Percentiles rank a stretch among this genome's conserved stretches.
Conservation (phyloP, 768 basidiomycete genomes). For the Neoboletus subvelutipes region DNA sequence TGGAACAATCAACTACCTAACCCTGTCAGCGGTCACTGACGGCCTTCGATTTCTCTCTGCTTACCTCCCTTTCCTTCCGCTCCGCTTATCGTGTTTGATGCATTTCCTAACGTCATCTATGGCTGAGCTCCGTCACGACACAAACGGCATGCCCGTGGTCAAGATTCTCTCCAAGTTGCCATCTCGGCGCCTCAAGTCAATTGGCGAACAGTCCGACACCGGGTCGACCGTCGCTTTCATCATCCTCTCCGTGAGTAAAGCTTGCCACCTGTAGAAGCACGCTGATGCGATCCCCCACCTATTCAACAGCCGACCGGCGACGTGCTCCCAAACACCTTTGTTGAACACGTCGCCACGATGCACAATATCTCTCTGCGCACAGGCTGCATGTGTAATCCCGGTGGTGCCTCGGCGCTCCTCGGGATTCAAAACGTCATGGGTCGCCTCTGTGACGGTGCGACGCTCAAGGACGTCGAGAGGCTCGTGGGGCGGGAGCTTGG, state of each 20-base stretch:
- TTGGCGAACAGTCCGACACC: conserved; percentile 66
- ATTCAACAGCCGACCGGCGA: conserved; percentile 56
- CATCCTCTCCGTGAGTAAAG: conserved; percentile 56
- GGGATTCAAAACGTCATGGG: conserved; percentile 67
- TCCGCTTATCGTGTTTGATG: conserved; percentile 69
- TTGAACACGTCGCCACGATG: conserved; percentile 65
- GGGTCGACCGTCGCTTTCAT: conserved; percentile 64
- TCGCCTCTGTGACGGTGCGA: conserved; percentile 55
- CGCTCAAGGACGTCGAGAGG: conserved; percentile 59
- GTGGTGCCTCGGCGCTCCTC: conserved; percentile 71
- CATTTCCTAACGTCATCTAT: conserved; percentile 60
- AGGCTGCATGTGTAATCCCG: conserved; percentile 88
- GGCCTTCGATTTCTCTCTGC: conserved; percentile 76
- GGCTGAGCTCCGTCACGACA: conserved; percentile 58
- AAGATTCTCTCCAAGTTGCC: conserved; percentile 68
- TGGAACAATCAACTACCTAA: conserved; percentile 82
- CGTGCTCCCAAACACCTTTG: conserved; percentile 69
- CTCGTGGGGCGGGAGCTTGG: conserved; percentile 67
- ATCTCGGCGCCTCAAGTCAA: conserved; percentile 46
- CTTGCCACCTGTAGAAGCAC: not conserved
- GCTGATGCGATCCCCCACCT: not conserved
- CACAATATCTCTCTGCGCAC: conserved; percentile 74
- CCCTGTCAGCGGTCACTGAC: conserved; percentile 72
- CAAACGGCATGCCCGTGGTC: conserved; percentile 56
- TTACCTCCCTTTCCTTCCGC: conserved; percentile 76